Evolutionary conservation across 768 basidiomycete species (phyloP), one percentile per base, ranked within the genome.

Genomic region (Erythrobasidium yunnanense): DNA sequence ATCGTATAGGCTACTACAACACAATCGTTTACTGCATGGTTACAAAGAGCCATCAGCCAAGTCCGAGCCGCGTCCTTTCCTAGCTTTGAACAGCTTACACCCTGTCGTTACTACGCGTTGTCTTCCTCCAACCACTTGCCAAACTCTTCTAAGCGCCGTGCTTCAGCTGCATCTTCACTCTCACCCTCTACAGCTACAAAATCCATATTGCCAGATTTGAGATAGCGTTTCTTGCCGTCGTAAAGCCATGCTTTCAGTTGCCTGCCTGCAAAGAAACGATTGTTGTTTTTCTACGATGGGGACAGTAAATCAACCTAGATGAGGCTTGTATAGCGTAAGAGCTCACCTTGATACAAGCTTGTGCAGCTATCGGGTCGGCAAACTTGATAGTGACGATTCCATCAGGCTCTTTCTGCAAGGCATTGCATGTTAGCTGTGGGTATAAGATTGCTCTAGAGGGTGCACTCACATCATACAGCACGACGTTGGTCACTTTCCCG

Each of bases 381-480:
- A 96, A 99, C 71, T 96, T 95, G 68, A 97, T 85, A 0, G 91
- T 92, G 84, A 97, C 96, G 68, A 97, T 77, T 2, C 95, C 93
- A 35, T 93, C 90, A 33, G 83, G 77, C 75, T 99, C 95, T 80
- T 86, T 84, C 91, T 99, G 77, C 18, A 30, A 45, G 34, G 11
- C 3, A 4, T 33, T 13, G 7, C 5, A 27, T 27, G 25, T 68
- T 29, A 49, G 8, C 4, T 49, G 15, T 15, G 38, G 35, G 20
- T 42, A 52, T 7, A 32, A 22, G 38, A n/a, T 25, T 4, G 60
- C 15, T 57, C 11, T 11, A 55, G 18, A 66, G 11, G 71, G 65
- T 35, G 27, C 49, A 80, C 88, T 76, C 75, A 93, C 93, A 78
- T 99, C 93, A 73, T 93, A 97, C 42, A 99, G 76, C 30, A 90